A percentile compares a stretch with the other conserved stretches of the same genome.
phyloP scores from a whole-genome alignment of 768 basidiomycete genomes.

The Gloeophyllum trabeum region DNA sequence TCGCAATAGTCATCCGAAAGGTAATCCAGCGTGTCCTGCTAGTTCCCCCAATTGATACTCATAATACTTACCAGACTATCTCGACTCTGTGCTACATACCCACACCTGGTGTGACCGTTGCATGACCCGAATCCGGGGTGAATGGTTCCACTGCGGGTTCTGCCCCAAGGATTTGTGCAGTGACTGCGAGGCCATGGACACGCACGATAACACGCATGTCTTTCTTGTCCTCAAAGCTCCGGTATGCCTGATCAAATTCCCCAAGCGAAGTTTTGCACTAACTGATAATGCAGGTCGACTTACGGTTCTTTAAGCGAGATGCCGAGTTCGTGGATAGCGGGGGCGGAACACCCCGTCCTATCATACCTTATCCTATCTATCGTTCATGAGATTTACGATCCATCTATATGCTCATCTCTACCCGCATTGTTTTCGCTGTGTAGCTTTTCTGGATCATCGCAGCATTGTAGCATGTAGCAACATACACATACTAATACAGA shows the following conservation, averaged over 20 bases:
- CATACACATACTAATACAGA: neutral
- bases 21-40: constrained; percentile 28
- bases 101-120: constrained; percentile 82
- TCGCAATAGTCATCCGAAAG: constrained; percentile 39
- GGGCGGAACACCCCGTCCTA: constrained; percentile 53
- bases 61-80: constrained; percentile 38
- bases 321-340: constrained; percentile 46
- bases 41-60: no score
- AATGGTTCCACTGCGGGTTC: constrained; percentile 87
- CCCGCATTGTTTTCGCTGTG: neutral
- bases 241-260: constrained; percentile 27
- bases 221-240: constrained; percentile 84
- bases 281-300: no score
- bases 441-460: neutral
- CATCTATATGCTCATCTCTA: neutral
- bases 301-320: constrained; percentile 50
- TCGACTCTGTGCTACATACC: constrained; percentile 45
- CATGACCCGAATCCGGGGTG: constrained; percentile 69
- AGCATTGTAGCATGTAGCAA: neutral
- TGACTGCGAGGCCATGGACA: constrained; percentile 68
- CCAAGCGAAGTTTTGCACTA: no score
- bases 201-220: constrained; percentile 72
- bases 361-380: constrained; percentile 39
- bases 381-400: neutral
- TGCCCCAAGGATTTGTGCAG: constrained; percentile 84